Base-by-base conservation (phyloP, 192 early-diverging fungal genomes). In the Neocallimastix lanati region DNA sequence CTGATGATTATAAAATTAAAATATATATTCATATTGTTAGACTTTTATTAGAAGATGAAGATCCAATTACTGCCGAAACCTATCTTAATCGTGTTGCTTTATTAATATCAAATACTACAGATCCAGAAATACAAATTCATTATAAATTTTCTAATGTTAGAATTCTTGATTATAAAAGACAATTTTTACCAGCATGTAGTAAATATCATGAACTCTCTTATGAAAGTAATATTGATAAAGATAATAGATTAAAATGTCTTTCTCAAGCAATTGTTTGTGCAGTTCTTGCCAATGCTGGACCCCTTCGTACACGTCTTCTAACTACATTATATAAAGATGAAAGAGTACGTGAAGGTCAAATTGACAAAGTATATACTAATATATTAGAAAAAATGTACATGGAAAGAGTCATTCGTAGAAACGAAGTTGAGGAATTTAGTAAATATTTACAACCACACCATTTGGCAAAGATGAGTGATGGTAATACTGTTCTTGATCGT, bases 331-430 rank as follows among this genome's bases (percentile, higher is more conserved):
- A 96, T 85, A 95, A 94, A 81, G 95, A 98, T 83, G 94, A 97
- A 78, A 91, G 95, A 40, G 91, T 93, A 18, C 89, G 93, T 25
- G 89, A 93, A n/a, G 86, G 92, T 90, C 77, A 83, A 4, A 50
- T 83, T 30, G 78, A 58, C 38, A 83, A 83, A 9, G 37, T 88
- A 29, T 83, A 84, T 35, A 78, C 89, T 21, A 50, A 16, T 21
- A 90, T 99, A n/a, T 82, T 99, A 76, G 94, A 96, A 82, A 98
- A 96, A 85, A 97, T 98, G 92, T 95, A 96, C 79, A 84, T 97
- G 58, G 95, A 94, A 83, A 92, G 95, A 6, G 91, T 97, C 16
- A 89, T 96, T 77, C 88, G 91, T 36, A 86, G 86, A 15, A 82
- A 86, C 13, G 94, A 98, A 84, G 92, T 96, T 16, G 91, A 89